These are phyloP conservation scores for Plectosphaerella plurivora DNA, from an alignment of 2,329 filamentous ascomycete genomes.

Conservation along the genomic window DNA sequence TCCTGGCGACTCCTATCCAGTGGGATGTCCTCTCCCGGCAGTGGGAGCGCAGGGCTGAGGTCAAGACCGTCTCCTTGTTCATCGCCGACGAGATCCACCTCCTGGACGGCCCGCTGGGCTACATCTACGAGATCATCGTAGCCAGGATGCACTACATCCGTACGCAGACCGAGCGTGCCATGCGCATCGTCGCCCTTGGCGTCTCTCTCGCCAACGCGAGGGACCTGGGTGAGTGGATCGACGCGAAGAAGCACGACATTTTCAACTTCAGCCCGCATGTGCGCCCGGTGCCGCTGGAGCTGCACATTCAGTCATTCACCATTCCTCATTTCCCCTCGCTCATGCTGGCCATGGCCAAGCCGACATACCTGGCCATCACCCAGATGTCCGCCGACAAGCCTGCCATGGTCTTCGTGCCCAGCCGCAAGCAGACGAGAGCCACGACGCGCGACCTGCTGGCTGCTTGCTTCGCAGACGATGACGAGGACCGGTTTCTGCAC, in stretches of 20 bases:
- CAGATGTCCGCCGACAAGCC: constrained; percentile 88
- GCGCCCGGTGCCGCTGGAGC: constrained; percentile 81
- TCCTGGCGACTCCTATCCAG: constrained; percentile 87
- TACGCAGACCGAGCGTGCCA: constrained; percentile 75
- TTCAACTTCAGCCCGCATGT: constrained; percentile 97
- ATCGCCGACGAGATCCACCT: constrained; percentile 95
- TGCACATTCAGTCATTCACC: constrained; percentile 92
- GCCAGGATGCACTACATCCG: constrained; percentile 97
- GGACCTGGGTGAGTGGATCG: constrained; percentile 96
- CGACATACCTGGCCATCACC: constrained; percentile 82
- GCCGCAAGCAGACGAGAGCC: constrained; percentile 83
- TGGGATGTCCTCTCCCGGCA: constrained; percentile 96
- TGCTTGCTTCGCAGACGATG: constrained; percentile 82
- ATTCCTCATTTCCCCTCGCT: constrained; percentile 96
- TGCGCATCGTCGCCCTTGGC: constrained; percentile 85
- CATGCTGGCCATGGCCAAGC: constrained; percentile 98
- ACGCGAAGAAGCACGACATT: constrained; percentile 94
- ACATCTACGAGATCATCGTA: constrained; percentile 94
- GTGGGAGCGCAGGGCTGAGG: constrained; percentile 95
- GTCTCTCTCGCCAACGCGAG: constrained; percentile 90
- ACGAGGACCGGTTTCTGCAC: constrained; percentile 91
- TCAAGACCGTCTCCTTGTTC: constrained; percentile 84
- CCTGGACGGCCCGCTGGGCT: constrained; percentile 79
- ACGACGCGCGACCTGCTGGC: constrained; percentile 84
- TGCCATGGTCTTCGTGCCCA: constrained; percentile 87